A percentile compares a stretch with the other conserved stretches of the same genome.
These are phyloP conservation scores for Dorcoceras hygrometricum DNA, from an alignment of 257 asterid genomes.

Conservation along the genomic window DNA sequence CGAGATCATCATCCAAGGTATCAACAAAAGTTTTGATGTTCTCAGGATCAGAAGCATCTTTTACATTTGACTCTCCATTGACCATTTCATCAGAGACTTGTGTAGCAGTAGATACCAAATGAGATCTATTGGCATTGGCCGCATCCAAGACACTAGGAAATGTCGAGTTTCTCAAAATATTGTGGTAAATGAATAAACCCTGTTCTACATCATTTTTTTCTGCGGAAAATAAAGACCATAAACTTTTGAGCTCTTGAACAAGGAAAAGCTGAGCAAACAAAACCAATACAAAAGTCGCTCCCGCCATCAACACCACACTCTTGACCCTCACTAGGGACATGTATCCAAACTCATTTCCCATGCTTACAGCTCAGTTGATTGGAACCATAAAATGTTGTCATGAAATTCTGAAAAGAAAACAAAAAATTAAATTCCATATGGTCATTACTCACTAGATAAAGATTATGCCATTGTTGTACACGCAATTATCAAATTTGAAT, in stretches of 20 bases:
- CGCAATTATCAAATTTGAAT: background rate
- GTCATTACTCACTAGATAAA: background rate
- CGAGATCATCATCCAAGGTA: constrained; percentile 27
- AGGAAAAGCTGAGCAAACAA: constrained; percentile 59
- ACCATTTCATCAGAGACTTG: constrained; percentile 31
- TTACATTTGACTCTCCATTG: constrained; percentile 12
- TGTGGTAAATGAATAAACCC: constrained; percentile 27
- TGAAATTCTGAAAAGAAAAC: constrained; percentile 26
- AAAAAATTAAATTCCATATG: background rate
- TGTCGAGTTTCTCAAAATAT: constrained; percentile 22
- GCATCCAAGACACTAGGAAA: constrained; percentile 29
- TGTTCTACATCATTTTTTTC: constrained; percentile 30
- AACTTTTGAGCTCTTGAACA: constrained; percentile 51
- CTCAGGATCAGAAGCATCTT: constrained; percentile 24
- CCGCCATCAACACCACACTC: constrained; percentile 56
- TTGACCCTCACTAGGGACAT: constrained; percentile 45
- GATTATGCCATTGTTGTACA: background rate
- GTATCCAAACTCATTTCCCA: constrained; percentile 46
- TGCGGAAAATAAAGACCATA: constrained; percentile 42
- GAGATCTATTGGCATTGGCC: constrained; percentile 21
- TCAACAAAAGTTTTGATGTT: constrained; percentile 22
- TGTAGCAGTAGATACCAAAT: constrained; percentile 21
- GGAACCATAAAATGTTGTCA: constrained; percentile 15
- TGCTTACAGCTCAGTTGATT: constrained; percentile 26
- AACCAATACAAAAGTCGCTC: constrained; percentile 46